Percentiles rank a stretch among this genome's conserved stretches.
Conservation (phyloP, 2,329 filamentous ascomycete species). For the Capronia epimyces region DNA sequence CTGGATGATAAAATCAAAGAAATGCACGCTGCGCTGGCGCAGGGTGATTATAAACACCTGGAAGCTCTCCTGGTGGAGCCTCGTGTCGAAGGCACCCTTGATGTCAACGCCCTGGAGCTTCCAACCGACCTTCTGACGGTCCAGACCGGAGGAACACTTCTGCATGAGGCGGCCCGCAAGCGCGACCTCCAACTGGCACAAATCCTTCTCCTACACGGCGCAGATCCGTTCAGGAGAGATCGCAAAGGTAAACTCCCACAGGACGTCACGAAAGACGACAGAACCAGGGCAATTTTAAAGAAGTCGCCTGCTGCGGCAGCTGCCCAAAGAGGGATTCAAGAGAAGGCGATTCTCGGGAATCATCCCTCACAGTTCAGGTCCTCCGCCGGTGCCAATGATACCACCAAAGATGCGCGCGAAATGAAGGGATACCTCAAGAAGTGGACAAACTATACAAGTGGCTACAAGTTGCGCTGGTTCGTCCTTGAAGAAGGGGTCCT, state of each 20-base stretch:
- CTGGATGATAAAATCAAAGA: slow-evolving; percentile 79
- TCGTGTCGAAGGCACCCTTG: slow-evolving; percentile 76
- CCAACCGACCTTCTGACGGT: slow-evolving; percentile 72
- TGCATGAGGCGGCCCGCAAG: slow-evolving; percentile 88
- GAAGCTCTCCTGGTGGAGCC: slow-evolving; percentile 78
- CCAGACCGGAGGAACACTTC: slow-evolving; percentile 79
- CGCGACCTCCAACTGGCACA: slow-evolving; percentile 85
- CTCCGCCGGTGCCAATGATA: slow-evolving; percentile 49
- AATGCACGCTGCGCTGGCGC: slow-evolving; percentile 70
- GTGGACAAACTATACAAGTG: slow-evolving; percentile 98
- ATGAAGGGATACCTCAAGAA: slow-evolving; percentile 99
- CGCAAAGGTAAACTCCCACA: slow-evolving; percentile 93
- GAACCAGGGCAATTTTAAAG: slow-evolving; percentile 81
- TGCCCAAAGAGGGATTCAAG: slow-evolving; percentile 90
- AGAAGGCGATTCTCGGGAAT: slow-evolving; percentile 88
- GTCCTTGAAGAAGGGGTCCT: slow-evolving; percentile 94
- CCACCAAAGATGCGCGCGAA: slow-evolving; percentile 80
- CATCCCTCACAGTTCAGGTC: slow-evolving; percentile 40
- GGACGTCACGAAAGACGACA: slow-evolving; percentile 92
- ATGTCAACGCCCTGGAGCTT: slow-evolving; percentile 88
- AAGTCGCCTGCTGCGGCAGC: slow-evolving; percentile 89
- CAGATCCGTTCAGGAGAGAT: slow-evolving; percentile 91
- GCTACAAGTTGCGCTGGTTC: slow-evolving; percentile 96
- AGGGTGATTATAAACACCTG: slow-evolving; percentile 68
- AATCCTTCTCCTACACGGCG: slow-evolving; percentile 83